Evolutionary conservation across 169 alveolate species (phyloP).

Genomic region (Eimeria zaria): DNA sequence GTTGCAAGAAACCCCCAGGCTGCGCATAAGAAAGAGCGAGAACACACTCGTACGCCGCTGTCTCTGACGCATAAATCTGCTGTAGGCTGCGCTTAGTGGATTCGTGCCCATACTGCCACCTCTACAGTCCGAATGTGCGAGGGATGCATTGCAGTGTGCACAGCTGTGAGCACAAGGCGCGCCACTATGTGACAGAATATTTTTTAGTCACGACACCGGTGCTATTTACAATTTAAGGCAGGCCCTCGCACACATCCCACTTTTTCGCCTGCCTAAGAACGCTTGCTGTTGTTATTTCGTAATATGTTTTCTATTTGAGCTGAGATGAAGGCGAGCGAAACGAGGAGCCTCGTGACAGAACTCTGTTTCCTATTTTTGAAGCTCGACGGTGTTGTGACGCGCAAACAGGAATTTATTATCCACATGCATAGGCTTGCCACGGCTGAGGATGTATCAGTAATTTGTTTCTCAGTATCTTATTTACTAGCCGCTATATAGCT

Average conservation of each 20-base stretch:
- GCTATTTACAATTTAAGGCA: constrained; percentile 55
- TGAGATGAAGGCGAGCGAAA: neutral
- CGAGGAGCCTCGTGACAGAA: neutral
- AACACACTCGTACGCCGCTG: constrained; percentile 24
- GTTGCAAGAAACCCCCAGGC: neutral
- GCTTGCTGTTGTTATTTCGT: constrained; percentile 21
- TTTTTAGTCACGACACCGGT: constrained; percentile 37
- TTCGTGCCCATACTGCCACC: constrained; percentile 18
- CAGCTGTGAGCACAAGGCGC: neutral
- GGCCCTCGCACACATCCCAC: neutral
- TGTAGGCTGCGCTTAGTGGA: constrained; percentile 16
- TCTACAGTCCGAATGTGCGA: constrained; percentile 24
- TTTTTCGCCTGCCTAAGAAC: neutral
- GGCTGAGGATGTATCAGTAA: neutral
- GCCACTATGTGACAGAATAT: constrained; percentile 31
- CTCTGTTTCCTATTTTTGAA: neutral
- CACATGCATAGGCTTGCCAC: neutral
- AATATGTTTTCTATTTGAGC: neutral
- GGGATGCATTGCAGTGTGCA: constrained; percentile 32
- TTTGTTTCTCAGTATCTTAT: neutral
- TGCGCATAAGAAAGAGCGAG: neutral
- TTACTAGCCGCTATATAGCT: neutral
- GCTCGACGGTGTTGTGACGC: neutral
- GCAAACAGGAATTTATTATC: neutral
- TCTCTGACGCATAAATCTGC: constrained; percentile 45